Base-by-base conservation (phyloP, 768 basidiomycete genomes). In the Psilocybe tampanensis region DNA sequence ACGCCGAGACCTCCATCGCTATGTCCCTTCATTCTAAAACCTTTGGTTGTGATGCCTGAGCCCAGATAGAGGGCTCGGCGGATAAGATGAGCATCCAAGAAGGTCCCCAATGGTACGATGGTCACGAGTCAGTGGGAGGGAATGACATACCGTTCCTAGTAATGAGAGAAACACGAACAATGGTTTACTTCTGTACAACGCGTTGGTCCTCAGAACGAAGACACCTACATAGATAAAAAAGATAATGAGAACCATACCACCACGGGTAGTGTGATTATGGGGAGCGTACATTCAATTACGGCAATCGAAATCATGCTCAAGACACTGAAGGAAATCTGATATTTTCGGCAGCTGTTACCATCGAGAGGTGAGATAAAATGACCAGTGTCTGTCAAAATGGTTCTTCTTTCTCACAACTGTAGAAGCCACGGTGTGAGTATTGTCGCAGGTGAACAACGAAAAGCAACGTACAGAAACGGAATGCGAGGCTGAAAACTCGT, bases 201-300 rank as follows among this genome's bases (percentile, higher is more conserved):
- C 60, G 41, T 61, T 52, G 24, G 60, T 61, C n/a, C 60, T 48
- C 47, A 61, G 52, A 8, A 61, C 24, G 2, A 61, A 47, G 3
- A 58, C 56, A n/a, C 52, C 60, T 61, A 22, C 2, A 45, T 17
- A 15, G 23, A n/a, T n/a, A n/a, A 32, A 11, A 18, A 1, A n/a
- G 15, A n/a, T 24, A 19, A 11, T 26, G 33, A n/a, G n/a, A 26
- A 24, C 6, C 42, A 3, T 39, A n/a, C 4, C 36, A 39, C 6
- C 3, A 39, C 15, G n/a, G 36, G n/a, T n/a, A n/a, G n/a, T 39
- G 12, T 39, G 36, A 3, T 4, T 6, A 39, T 39, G 6, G 6
- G 7, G 15, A 4, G 22, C 42, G 9, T 34, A 58, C 60, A 45
- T 39, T 61, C 52, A 24, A 57, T 44, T 2, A 54, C 32, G 5